phyloP scores from a whole-genome alignment of 2,329 filamentous ascomycete genomes.

The Talaromyces atroroseus region DNA sequence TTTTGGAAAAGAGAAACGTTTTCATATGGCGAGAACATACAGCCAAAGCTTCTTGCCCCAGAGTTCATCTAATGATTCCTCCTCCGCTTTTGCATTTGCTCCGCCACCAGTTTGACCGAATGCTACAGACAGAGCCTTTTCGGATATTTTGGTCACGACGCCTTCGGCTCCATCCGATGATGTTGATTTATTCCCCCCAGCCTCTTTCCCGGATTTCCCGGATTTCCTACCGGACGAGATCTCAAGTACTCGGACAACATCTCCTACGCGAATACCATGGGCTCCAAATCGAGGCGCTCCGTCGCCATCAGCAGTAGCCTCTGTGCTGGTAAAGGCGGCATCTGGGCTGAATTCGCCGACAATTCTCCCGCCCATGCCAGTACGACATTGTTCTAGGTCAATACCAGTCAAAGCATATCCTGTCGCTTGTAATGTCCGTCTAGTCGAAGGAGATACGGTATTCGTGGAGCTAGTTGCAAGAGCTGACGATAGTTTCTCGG shows the following conservation, averaged over 20 bases:
- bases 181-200: constrained; percentile 22
- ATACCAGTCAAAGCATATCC: constrained; percentile 48
- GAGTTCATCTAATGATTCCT: constrained; percentile 44
- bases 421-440: constrained; percentile 39
- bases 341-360: constrained; percentile 75
- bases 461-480: constrained; percentile 37
- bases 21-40: constrained; percentile 39
- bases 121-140: constrained; percentile 41
- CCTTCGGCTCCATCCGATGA: constrained; percentile 36
- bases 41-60: constrained; percentile 58
- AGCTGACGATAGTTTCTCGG: constrained; percentile 39
- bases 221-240: constrained; percentile 23
- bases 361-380: constrained; percentile 84
- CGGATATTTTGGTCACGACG: constrained; percentile 42
- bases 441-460: constrained; percentile 37
- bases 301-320: constrained; percentile 30
- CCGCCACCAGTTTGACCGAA: constrained; percentile 36
- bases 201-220: constrained; percentile 27
- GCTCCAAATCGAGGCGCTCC: constrained; percentile 37
- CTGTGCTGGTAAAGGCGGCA: constrained; percentile 53
- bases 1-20: not conserved
- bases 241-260: constrained; percentile 43
- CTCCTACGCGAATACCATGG: constrained; percentile 45
- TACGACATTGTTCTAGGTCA: constrained; percentile 67
- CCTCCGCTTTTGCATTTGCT: constrained; percentile 33